Percentiles rank a stretch among this genome's conserved stretches.
Evolutionary conservation across 495 filamentous ascomycete genomes (phyloP).

Genomic region (Aspergillus baeticus): DNA sequence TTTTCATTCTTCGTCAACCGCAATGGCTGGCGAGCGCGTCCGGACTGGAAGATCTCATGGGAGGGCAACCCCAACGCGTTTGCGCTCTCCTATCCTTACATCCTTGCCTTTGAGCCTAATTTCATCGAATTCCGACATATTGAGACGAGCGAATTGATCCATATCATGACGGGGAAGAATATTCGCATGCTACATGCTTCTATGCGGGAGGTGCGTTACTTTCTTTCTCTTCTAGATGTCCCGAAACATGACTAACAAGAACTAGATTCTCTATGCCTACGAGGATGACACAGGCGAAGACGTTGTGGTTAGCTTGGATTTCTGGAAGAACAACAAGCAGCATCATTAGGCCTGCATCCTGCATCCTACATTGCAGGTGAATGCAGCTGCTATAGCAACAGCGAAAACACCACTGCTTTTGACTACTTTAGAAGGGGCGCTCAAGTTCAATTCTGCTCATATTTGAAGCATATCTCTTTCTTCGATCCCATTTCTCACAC

Average conservation of each 20-base stretch:
- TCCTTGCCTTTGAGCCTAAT: constrained; percentile 96
- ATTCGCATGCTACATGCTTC: constrained; percentile 96
- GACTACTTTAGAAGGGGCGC: constrained; percentile 18
- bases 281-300: constrained; percentile 94
- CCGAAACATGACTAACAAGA: constrained; percentile 14
- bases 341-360: constrained; percentile 27
- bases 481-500: neutral
- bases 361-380: too few species aligned
- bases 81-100: constrained; percentile 91
- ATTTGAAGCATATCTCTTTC: constrained; percentile 7
- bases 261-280: constrained; percentile 89
- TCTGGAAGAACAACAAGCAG: constrained; percentile 68
- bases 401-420: constrained; percentile 11
- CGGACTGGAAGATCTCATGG: constrained; percentile 97
- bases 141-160: constrained; percentile 83
- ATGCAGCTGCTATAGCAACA: neutral
- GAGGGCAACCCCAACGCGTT: constrained; percentile 90
- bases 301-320: constrained; percentile 92
- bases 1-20: constrained; percentile 99
- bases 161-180: constrained; percentile 93
- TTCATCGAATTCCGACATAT: constrained; percentile 96
- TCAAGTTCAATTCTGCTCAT: constrained; percentile 7
- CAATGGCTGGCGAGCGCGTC: constrained; percentile 93
- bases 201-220: constrained; percentile 79
- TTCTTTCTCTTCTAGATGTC: neutral